phyloP scores from a whole-genome alignment of 805 yeast species.

The Candida tibetensis region DNA sequence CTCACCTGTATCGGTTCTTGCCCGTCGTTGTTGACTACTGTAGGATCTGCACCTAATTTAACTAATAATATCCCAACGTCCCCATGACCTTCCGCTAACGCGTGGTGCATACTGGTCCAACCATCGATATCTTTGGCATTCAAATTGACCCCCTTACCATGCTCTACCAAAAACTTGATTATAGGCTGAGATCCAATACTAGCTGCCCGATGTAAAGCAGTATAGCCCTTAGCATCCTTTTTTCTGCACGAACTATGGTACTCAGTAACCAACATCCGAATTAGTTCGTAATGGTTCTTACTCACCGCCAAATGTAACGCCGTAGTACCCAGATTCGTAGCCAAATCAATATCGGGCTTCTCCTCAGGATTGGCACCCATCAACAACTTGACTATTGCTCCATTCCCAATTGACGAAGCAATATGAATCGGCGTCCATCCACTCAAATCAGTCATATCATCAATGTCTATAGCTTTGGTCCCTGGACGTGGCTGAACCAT shows the following conservation, averaged over 20 bases:
- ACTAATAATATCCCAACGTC: slow-evolving; percentile 67
- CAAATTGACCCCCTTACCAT: slow-evolving; percentile 53
- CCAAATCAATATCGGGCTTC: slow-evolving; percentile 48
- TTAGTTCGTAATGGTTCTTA: slow-evolving; percentile 58
- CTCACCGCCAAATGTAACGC: slow-evolving; percentile 74
- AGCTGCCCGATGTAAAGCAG: slow-evolving; percentile 81
- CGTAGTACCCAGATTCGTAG: slow-evolving; percentile 64
- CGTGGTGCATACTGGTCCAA: slow-evolving; percentile 88
- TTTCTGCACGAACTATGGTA: slow-evolving; percentile 60
- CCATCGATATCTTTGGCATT: slow-evolving; percentile 69
- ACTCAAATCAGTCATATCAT: slow-evolving; percentile 64
- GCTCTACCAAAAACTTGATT: slow-evolving; percentile 50
- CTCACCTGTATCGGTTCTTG: slow-evolving; percentile 38
- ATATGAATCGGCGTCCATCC: slow-evolving; percentile 92
- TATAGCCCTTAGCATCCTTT: slow-evolving; percentile 64
- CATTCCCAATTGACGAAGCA: slow-evolving; percentile 71
- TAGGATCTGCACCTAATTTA: slow-evolving; percentile 64
- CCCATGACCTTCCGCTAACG: slow-evolving; percentile 85
- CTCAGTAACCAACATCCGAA: slow-evolving; percentile 47
- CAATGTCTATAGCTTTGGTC: slow-evolving; percentile 51
- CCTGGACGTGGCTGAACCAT: slow-evolving; percentile 14
- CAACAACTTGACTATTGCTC: slow-evolving; percentile 49
- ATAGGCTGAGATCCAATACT: slow-evolving; percentile 65
- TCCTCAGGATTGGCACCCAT: slow-evolving; percentile 39
- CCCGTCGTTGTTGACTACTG: slow-evolving; percentile 48